Conservation (phyloP, 2,329 filamentous ascomycete genomes). For the Verruconis gallopava region DNA sequence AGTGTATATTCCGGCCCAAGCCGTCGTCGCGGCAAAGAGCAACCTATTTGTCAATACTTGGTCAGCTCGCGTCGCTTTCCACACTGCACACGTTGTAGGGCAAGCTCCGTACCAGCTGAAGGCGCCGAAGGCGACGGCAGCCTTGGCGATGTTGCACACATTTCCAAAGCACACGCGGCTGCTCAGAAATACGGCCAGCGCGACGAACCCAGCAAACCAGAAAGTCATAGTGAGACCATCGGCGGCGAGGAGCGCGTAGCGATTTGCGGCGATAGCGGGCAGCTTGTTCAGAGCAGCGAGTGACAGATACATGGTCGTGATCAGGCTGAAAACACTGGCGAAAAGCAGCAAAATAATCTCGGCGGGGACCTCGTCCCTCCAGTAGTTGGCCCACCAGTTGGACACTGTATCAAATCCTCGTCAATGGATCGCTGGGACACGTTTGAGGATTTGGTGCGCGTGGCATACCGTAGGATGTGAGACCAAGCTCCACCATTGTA, state of each 20-base stretch:
- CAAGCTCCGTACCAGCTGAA: slow-evolving; percentile 40
- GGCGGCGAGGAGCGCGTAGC: slow-evolving; percentile 50
- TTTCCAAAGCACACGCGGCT: slow-evolving; percentile 41
- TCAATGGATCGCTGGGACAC: too few species aligned
- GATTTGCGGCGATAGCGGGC: slow-evolving; percentile 41
- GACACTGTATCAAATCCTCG: slow-evolving; percentile 46
- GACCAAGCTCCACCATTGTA: slow-evolving; percentile 59
- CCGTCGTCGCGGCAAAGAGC: slow-evolving; percentile 10
- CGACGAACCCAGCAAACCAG: slow-evolving; percentile 81
- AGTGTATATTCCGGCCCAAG: slow-evolving; percentile 8
- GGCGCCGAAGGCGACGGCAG: slow-evolving; percentile 53
- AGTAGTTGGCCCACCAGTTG: slow-evolving; percentile 39
- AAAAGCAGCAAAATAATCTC: slow-evolving; percentile 70
- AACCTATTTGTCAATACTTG: slow-evolving; percentile 2
- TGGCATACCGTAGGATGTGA: slow-evolving; percentile 66
- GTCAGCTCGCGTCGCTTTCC: neutral
- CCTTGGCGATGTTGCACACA: slow-evolving; percentile 48
- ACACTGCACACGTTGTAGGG: neutral
- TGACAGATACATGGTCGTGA: slow-evolving; percentile 53
- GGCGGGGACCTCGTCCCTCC: slow-evolving; percentile 39
- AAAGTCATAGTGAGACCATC: slow-evolving; percentile 68
- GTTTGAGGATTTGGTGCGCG: too few species aligned
- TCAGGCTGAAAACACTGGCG: slow-evolving; percentile 58
- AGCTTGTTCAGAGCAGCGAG: slow-evolving; percentile 17
- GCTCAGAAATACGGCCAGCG: slow-evolving; percentile 53